Evolutionary conservation across 495 filamentous ascomycete species (phyloP), one percentile per base, ranked within the genome.

Genomic region (Margaritispora aquatica): DNA sequence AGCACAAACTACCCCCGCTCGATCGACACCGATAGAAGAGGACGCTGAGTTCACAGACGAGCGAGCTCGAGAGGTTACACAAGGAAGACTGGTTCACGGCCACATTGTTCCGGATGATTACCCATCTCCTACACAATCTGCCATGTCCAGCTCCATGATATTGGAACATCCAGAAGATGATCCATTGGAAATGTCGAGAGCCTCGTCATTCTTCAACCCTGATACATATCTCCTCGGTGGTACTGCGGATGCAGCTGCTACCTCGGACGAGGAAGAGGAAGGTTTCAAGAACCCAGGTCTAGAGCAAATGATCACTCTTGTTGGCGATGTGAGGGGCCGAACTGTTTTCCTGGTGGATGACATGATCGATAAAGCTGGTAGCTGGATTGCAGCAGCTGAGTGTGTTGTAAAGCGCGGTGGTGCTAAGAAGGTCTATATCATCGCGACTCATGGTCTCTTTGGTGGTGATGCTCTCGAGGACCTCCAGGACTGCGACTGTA

Each of bases 321-420:
- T 98, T 29, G 94, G 94, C 59, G 89, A 97, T 62, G 94, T 98
- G 54, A 84, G 83, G 64, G 84, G 87, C 70, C 83, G 86, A 55
- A 83, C 89, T 1, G 94, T 97, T 36, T 87, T 98, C 71, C 88
- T 98, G 60, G 87, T 98, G 51, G 94, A 98, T 75, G 94, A 98
- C 72, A 96, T 98, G 89, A 97, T 98, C 65, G 94, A 98, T 75
- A 96, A 96, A 71, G 84, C 90, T 26, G 90, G 89, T 21, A 95
- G 90, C 20, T 98, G 94, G 94, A 94, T 97, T 65, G 94, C 93
- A 9, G 94, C 94, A n/a, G 94, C 94, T 10, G 94, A 98, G 75
- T 96, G 93, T 8, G 92, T 96, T 1, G 88, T 95, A 55, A 96
- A 96, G 79, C 80, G 89, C 61, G 94, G 92, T 63, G 84, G 83